Conservation (phyloP, 192 early-diverging fungal species). For the Geosiphon pyriformis region DNA sequence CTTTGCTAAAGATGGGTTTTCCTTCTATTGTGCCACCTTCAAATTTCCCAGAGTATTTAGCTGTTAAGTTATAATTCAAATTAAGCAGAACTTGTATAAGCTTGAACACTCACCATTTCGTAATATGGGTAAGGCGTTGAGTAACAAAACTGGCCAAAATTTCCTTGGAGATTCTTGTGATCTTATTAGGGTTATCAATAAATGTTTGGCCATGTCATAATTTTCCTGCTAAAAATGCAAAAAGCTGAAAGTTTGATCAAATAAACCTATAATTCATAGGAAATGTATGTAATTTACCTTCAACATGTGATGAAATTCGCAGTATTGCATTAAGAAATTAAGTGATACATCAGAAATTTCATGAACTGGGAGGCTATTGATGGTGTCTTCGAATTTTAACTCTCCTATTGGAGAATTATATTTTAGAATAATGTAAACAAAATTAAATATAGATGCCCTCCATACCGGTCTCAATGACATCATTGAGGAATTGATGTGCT, state of each 20-base stretch:
- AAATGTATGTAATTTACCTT: no score
- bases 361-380: constrained; percentile 15
- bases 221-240: background rate
- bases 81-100: background rate
- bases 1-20: background rate
- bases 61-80: background rate
- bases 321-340: constrained; percentile 16
- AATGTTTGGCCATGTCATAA: background rate
- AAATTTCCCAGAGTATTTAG: background rate
- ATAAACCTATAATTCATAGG: no score
- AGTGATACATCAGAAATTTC: constrained; percentile 1
- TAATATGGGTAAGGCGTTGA: constrained; percentile 17
- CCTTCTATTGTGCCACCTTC: background rate
- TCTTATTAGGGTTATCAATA: background rate
- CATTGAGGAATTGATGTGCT: constrained; percentile 1
- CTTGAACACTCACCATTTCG: background rate
- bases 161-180: constrained; percentile 2
- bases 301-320: constrained; percentile 10
- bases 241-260: no score
- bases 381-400: background rate
- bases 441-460: background rate
- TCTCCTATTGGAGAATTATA: constrained; percentile 7
- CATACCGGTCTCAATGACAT: constrained; percentile 14
- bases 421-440: background rate
- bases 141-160: constrained; percentile 14